Conservation (phyloP, 1,284 basidiomycete species). For the Heliocybe sulcata region DNA sequence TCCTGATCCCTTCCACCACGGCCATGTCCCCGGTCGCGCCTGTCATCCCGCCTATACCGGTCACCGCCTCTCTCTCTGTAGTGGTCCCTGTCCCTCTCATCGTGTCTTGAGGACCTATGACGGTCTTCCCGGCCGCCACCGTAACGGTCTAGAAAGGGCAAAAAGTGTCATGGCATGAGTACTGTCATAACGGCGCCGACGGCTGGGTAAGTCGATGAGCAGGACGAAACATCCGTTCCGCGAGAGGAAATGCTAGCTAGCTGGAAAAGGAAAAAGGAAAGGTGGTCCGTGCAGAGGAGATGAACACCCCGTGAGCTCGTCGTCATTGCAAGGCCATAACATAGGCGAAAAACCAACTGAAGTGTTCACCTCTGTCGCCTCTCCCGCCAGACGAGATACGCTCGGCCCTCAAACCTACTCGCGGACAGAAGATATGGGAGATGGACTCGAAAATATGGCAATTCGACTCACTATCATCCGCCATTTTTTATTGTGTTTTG, state of each 20-base stretch:
- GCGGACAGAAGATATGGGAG: conserved; percentile 15
- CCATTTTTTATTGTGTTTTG: conserved; percentile 15
- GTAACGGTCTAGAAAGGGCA: conserved; percentile 36
- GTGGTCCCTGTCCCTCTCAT: conserved; percentile 39
- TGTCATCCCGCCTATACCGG: conserved; percentile 16
- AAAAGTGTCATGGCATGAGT: conserved; percentile 19
- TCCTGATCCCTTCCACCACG: conserved; percentile 32
- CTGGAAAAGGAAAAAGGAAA: conserved; percentile 32
- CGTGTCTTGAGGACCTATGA: conserved; percentile 45
- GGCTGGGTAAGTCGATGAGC: conserved; percentile 19
- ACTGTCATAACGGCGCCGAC: conserved; percentile 12
- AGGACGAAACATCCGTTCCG: conserved; percentile 1
- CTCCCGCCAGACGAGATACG: conserved; percentile 18
- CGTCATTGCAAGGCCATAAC: conserved; percentile 16
- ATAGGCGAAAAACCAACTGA: conserved; percentile 13
- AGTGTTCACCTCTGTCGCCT: conserved; percentile 24
- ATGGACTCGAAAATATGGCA: conserved; percentile 10
- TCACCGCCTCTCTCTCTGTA: conserved; percentile 33
- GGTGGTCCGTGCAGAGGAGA: conserved; percentile 42
- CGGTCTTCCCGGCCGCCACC: conserved; percentile 43
- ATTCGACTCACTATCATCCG: conserved; percentile 34
- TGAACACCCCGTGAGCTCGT: conserved; percentile 57
- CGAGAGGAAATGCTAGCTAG: conserved; percentile 45
- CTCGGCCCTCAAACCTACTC: conserved; percentile 19
- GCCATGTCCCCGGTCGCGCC: conserved; percentile 13